These are phyloP conservation scores for Lodderomyces theae DNA, from an alignment of 1,139 yeast species.

Conservation along the genomic window DNA sequence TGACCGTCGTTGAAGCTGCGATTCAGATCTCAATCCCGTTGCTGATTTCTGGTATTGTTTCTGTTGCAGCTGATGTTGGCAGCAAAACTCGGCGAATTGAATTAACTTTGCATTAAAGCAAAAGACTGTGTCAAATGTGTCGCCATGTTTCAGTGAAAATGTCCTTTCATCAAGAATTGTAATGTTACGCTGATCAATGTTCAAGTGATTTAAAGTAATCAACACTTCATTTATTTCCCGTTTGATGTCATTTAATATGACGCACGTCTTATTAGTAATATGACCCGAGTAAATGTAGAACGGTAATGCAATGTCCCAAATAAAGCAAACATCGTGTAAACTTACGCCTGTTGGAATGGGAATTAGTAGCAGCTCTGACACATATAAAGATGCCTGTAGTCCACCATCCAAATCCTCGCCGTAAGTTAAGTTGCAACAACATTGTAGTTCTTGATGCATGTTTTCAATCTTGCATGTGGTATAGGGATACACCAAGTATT, in stretches of 20 bases:
- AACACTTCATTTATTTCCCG: constrained; percentile 39
- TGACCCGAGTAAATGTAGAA: constrained; percentile 21
- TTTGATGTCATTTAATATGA: constrained; percentile 27
- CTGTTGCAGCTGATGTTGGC: no score
- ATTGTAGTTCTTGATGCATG: constrained; percentile 12
- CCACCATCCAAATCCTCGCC: constrained; percentile 43
- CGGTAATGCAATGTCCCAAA: constrained; percentile 36
- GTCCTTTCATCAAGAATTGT: constrained; percentile 27
- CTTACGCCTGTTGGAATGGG: constrained; percentile 31
- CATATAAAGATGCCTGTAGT: constrained; percentile 35
- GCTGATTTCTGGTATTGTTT: no score
- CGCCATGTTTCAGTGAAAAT: constrained; percentile 16
- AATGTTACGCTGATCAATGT: constrained; percentile 26
- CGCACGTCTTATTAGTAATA: constrained; percentile 20
- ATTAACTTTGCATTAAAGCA: constrained; percentile 18
- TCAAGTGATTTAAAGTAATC: constrained; percentile 31
- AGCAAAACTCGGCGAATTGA: constrained; percentile 23
- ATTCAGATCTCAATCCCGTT: background rate
- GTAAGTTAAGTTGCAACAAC: constrained; percentile 27
- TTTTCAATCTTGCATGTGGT: constrained; percentile 18
- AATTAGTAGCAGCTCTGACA: constrained; percentile 28
- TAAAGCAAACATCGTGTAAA: constrained; percentile 38
- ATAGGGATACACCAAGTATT: constrained; percentile 37
- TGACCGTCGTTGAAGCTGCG: background rate
- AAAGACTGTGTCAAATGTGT: constrained; percentile 24